Conservation (phyloP, 441 rosid genomes). For the Erodium moschatum region DNA sequence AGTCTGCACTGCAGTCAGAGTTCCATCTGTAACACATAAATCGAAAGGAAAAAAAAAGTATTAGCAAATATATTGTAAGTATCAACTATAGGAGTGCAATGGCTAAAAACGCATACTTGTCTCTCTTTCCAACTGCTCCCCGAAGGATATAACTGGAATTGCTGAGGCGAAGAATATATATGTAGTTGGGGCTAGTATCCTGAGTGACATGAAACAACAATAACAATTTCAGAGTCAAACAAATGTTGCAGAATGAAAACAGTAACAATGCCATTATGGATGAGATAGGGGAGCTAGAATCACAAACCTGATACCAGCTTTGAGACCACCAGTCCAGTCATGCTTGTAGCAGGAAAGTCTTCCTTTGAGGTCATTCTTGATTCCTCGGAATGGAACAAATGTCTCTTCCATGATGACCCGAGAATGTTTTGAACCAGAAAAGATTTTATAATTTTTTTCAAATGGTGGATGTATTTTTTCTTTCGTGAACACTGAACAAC, state of each 20-base stretch:
- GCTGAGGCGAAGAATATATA: constrained; percentile 78
- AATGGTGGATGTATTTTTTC: not conserved
- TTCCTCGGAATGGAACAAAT: constrained; percentile 71
- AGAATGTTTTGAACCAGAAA: constrained; percentile 6
- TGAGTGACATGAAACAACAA: constrained; percentile 23
- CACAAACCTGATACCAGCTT: constrained; percentile 60
- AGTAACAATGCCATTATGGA: constrained; percentile 9
- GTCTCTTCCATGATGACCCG: constrained; percentile 61
- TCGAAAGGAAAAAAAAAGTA: not conserved
- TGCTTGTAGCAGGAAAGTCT: constrained; percentile 68
- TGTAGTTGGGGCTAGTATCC: constrained; percentile 77
- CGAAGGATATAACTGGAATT: constrained; percentile 74
- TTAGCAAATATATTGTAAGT: constrained; percentile 16
- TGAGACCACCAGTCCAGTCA: constrained; percentile 65
- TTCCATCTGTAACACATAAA: constrained; percentile 42
- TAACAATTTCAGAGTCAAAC: not conserved
- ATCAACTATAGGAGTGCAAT: constrained; percentile 6
- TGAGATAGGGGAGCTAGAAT: constrained; percentile 11
- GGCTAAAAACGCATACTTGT: constrained; percentile 33
- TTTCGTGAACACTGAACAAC: no score
- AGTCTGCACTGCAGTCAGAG: constrained; percentile 68
- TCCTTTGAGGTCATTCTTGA: constrained; percentile 62
- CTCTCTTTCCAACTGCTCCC: constrained; percentile 63
- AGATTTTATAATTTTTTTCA: constrained; percentile 1
- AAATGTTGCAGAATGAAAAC: constrained; percentile 1